These are phyloP conservation scores for Parasitella parasitica DNA, from an alignment of 371 early-diverging fungal genomes.

Conservation along the genomic window DNA sequence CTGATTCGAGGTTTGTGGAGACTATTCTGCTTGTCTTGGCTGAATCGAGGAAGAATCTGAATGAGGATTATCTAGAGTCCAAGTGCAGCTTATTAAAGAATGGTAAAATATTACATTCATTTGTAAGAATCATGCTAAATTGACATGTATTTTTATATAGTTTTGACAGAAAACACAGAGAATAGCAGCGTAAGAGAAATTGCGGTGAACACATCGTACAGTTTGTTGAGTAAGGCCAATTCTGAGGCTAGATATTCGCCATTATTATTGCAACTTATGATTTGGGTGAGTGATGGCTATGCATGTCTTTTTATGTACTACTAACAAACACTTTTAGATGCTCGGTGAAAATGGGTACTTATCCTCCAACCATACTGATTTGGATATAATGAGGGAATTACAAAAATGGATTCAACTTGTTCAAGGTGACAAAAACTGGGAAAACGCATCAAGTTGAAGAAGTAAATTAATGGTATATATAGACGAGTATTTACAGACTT, in stretches of 20 bases:
- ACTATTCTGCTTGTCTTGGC: slow-evolving; percentile 14
- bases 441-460: not conserved
- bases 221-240: slow-evolving; percentile 2
- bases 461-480: not conserved
- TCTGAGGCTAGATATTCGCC: slow-evolving; percentile 7
- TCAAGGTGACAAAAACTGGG: slow-evolving; percentile 35
- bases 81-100: slow-evolving; percentile 25
- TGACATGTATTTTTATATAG: slow-evolving; percentile 1
- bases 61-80: slow-evolving; percentile 19
- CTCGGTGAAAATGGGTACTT: slow-evolving; percentile 38
- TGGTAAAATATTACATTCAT: not conserved
- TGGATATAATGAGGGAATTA: slow-evolving; percentile 34
- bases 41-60: slow-evolving; percentile 12
- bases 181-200: slow-evolving; percentile 12
- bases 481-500: slow-evolving; percentile 33
- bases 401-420: slow-evolving; percentile 31
- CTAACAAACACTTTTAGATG: slow-evolving; percentile 8
- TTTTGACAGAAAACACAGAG: slow-evolving; percentile 8
- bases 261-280: slow-evolving; percentile 19
- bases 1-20: slow-evolving; percentile 19
- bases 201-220: slow-evolving; percentile 11
- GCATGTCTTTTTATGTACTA: not conserved
- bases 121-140: slow-evolving; percentile 2
- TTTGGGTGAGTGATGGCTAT: slow-evolving; percentile 12
- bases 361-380: slow-evolving; percentile 14